Evolutionary conservation across 306 rosid species (phyloP), one percentile per base, ranked within the genome.

Genomic region (Rubus idaeus): DNA sequence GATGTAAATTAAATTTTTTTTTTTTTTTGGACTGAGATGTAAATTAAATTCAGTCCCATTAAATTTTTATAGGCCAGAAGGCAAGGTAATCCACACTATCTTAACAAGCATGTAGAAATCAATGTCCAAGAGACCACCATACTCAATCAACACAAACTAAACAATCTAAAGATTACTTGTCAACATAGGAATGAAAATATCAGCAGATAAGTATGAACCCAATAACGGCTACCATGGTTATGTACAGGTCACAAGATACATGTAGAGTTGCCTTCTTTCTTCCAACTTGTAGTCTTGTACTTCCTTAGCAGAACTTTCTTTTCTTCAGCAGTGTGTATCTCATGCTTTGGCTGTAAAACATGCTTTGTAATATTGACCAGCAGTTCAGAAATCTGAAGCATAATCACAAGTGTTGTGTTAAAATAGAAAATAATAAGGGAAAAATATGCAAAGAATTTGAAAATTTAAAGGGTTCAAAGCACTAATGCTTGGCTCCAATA

Each of bases 281-380:
- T 76, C 85, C 77, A 86, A 21, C n/a, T n/a, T n/a, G n/a, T n/a
- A n/a, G n/a, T n/a, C 18, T 40, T 78, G 80, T 73, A 56, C 84
- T 84, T 76, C 42, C 10, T 72, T 41, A 86, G 83, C 63, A 86
- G 78, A 61, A 45, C 41, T 61, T 61, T 65, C 83, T 82, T 84
- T 86, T 84, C 84, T 65, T 75, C 69, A 61, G 80, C 70, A 47
- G 73, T n/a, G 47, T 86, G 78, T 20, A 81, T 67, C 83, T 84
- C 85, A 72, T 74, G 71, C 83, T 79, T 86, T 13, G 93, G 90
- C 68, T 83, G 75, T 37, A 79, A 68, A 6, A 64, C 73, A 60
- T 89, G 93, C 74, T 81, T 81, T 58, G 89, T 79, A 11, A 83
- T 68, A 60, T 89, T 89, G 37, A 83, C 82, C 78, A 86, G 57